These are phyloP conservation scores for Takashimella koratensis DNA, from an alignment of 1,284 basidiomycete genomes.

Conservation along the genomic window DNA sequence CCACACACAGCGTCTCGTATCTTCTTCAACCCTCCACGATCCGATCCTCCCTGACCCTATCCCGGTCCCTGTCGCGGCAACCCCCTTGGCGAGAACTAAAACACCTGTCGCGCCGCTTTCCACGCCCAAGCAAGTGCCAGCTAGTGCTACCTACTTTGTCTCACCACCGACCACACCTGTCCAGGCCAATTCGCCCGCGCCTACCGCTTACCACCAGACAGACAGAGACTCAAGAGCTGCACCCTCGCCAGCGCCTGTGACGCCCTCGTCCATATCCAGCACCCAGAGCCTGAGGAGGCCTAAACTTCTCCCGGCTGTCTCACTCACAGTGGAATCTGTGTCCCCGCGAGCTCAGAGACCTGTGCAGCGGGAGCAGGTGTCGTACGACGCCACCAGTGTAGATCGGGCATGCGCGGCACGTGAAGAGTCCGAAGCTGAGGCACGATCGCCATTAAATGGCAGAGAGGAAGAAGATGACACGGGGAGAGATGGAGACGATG, in stretches of 20 bases:
- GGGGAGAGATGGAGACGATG: not conserved
- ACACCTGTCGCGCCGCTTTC: not conserved
- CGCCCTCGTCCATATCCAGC: no score
- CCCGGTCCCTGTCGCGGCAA: not conserved
- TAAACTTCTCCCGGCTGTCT: conserved; percentile 21
- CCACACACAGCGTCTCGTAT: no score
- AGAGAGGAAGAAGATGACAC: not conserved
- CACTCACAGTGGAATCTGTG: conserved; percentile 9
- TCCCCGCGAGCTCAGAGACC: not conserved
- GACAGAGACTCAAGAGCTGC: no score
- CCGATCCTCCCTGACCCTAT: not conserved
- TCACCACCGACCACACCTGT: not conserved
- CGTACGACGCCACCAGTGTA: not conserved
- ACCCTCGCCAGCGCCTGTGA: no score
- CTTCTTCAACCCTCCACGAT: no score
- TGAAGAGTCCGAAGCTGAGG: no score
- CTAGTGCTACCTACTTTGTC: not conserved
- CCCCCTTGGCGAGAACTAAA: not conserved
- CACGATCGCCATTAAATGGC: no score
- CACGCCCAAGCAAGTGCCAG: not conserved
- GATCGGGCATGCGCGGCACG: no score
- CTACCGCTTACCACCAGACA: no score
- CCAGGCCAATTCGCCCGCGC: no score
- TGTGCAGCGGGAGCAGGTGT: not conserved
- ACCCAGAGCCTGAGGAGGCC: not conserved